Evolutionary conservation across 2,329 filamentous ascomycete genomes (phyloP), one percentile per base, ranked within the genome.

Genomic region (Xylariaceae sp.): DNA sequence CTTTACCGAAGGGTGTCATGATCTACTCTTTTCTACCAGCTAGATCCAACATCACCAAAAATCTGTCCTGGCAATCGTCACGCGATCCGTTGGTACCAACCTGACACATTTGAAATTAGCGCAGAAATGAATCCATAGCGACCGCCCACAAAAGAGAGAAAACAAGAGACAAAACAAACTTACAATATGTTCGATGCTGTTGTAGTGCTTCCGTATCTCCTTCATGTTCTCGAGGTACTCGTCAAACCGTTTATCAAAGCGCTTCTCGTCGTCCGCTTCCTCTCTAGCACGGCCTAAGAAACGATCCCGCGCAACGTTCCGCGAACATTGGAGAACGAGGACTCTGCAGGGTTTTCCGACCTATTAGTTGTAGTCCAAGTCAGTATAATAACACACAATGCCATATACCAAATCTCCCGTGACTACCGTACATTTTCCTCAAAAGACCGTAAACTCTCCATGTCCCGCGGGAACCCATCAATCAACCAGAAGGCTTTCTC

Each of bases 391-490:
- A 37, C 8, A 3, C 35, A 40, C 7, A 26, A n/a, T 41, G 2
- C n/a, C 27, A 1, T 35, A 11, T 11, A 30, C 12, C 9, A 6
- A 12, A 9, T 0, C 39, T 32, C 8, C 6, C 12, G 27, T 37
- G 3, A 26, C 5, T 51, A 62, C 62, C 57, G 19, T 19, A 19
- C 19, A 19, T 59, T 51, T 27, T 57, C 46, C 42, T 60, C 62
- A 9, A 64, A 64, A 35, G 45, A 52, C 37, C 55, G 51, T 8
- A 55, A 34, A 12, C 52, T 60, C 47, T 62, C 59, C 39, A 58
- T 55, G 30, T 58, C 59, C 2, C 62, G 59, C 19, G 62, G 62
- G 30, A 64, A 64, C 27, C 62, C 62, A 46, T 64, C 62, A 35
- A 64, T 53, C 48, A 64, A 32, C 60, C 51, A 62, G 6, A 40